phyloP scores from a whole-genome alignment of 495 filamentous ascomycete genomes.

The Hypoxylon perforatum region DNA sequence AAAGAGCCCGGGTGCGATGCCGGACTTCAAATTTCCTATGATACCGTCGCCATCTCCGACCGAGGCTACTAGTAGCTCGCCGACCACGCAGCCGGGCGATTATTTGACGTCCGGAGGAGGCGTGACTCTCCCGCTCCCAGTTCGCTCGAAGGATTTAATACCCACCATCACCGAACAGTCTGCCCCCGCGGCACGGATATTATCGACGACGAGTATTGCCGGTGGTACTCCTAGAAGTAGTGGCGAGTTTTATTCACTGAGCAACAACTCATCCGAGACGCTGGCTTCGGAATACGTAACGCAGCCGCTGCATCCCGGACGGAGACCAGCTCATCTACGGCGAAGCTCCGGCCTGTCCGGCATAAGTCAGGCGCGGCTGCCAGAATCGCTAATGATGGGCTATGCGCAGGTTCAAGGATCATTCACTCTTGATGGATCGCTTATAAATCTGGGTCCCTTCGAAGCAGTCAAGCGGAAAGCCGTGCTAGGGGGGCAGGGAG shows the following conservation, averaged over 20 bases:
- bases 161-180: constrained; percentile 65
- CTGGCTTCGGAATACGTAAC: constrained; percentile 89
- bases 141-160: constrained; percentile 52
- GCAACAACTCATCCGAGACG: constrained; percentile 94
- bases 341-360: constrained; percentile 69
- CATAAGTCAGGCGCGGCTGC: constrained; percentile 56
- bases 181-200: constrained; percentile 71
- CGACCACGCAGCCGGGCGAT: constrained; percentile 41
- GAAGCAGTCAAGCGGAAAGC: constrained; percentile 96
- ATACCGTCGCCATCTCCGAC: constrained; percentile 55
- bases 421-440: constrained; percentile 89
- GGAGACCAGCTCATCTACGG: constrained; percentile 67
- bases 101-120: constrained; percentile 43
- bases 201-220: constrained; percentile 75
- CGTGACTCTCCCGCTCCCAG: constrained; percentile 47
- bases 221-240: constrained; percentile 84
- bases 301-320: constrained; percentile 57
- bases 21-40: constrained; percentile 78
- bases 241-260: constrained; percentile 91
- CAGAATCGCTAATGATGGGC: constrained; percentile 94
- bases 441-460: constrained; percentile 89
- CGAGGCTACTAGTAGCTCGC: constrained; percentile 11
- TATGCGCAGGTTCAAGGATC: constrained; percentile 95
- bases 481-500: constrained; percentile 85
- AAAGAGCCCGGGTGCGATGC: constrained; percentile 57